These are phyloP conservation scores for Exsudoporus frostii DNA, from an alignment of 768 basidiomycete species.

Conservation along the genomic window DNA sequence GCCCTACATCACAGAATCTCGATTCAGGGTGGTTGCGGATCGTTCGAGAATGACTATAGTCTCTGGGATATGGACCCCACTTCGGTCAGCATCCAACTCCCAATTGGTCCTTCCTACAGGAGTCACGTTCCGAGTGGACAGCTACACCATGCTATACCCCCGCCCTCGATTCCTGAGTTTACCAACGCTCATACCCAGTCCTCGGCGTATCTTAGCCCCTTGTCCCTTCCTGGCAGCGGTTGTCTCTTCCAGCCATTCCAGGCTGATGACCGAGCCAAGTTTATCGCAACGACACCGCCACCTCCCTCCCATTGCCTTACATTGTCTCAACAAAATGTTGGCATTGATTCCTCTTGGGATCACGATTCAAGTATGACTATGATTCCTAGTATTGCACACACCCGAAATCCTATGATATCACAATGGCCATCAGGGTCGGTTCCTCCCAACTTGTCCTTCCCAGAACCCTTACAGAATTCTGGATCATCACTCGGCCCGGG, in stretches of 20 bases:
- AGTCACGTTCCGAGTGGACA: background rate
- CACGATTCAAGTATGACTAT: background rate
- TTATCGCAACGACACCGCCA: background rate
- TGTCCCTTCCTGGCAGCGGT: background rate
- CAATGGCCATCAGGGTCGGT: constrained; percentile 1
- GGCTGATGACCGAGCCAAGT: background rate
- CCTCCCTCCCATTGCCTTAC: constrained; percentile 1
- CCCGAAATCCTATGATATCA: constrained; percentile 1
- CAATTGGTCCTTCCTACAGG: background rate
- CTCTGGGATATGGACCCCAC: constrained; percentile 1
- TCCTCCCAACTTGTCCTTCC: background rate
- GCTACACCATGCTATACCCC: background rate
- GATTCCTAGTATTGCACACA: background rate
- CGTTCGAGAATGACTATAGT: background rate
- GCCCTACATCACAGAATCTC: background rate
- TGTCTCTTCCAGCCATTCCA: constrained; percentile 1
- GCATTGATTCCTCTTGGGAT: background rate
- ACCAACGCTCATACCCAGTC: background rate
- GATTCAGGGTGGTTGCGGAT: background rate
- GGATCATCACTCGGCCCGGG: background rate
- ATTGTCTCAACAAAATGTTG: background rate
- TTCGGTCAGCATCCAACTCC: background rate
- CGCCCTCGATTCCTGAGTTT: constrained; percentile 1
- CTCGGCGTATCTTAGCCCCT: background rate
- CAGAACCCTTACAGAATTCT: background rate